Evolutionary conservation across 2,329 filamentous ascomycete species (phyloP).

Genomic region (Colletotrichum plurivorum): DNA sequence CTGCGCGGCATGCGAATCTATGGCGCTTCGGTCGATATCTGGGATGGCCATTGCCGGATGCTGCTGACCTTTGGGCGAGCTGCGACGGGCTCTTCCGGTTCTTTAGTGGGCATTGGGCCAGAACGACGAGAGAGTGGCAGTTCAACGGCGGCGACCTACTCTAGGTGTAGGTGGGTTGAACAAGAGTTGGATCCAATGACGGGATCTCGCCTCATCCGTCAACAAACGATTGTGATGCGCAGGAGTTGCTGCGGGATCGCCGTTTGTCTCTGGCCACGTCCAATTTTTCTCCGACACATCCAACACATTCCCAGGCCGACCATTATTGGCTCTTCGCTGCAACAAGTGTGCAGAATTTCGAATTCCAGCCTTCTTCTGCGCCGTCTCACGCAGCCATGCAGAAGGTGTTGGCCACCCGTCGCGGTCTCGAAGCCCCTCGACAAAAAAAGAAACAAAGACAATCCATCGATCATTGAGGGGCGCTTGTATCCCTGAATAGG

Average conservation of each 20-base stretch:
- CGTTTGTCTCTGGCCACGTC: conserved; percentile 14
- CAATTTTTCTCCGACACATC: conserved; percentile 20
- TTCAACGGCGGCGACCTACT: not conserved
- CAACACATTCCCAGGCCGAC: conserved; percentile 1
- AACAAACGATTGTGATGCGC: conserved; percentile 37
- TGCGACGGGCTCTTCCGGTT: conserved; percentile 27
- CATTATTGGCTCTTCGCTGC: conserved; percentile 17
- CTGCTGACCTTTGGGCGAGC: conserved; percentile 28
- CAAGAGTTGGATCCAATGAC: conserved; percentile 3
- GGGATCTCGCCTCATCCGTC: conserved; percentile 15
- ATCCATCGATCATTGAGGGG: conserved; percentile 18
- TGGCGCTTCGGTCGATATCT: not conserved
- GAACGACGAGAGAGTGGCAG: conserved; percentile 11
- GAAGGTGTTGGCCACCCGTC: not conserved
- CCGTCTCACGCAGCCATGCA: conserved; percentile 11
- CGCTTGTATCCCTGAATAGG: conserved; percentile 19
- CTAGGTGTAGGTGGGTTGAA: conserved; percentile 4
- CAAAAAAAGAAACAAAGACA: conserved; percentile 6
- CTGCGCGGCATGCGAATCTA: conserved; percentile 9
- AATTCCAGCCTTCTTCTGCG: conserved; percentile 27
- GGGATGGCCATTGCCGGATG: conserved; percentile 4
- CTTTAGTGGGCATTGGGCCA: conserved; percentile 19
- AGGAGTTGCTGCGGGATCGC: conserved; percentile 24
- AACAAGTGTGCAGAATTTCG: conserved; percentile 5
- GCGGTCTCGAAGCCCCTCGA: too few relatives aligned